Conservation (phyloP, 2,329 filamentous ascomycete species). For the Epicoccum sorghinum region DNA sequence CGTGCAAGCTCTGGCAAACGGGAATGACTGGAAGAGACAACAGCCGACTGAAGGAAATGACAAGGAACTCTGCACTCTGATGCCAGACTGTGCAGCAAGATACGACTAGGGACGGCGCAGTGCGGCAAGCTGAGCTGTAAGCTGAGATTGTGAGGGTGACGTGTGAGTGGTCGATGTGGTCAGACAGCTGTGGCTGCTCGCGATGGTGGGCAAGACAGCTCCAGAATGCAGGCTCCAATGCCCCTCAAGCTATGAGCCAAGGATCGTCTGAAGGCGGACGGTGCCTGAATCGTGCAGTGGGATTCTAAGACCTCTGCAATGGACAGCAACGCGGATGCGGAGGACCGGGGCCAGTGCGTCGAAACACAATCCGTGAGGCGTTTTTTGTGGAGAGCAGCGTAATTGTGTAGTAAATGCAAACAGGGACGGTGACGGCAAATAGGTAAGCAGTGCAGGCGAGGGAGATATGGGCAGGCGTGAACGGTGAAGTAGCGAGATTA, state of each 20-base stretch:
- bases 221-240: constrained; percentile 31
- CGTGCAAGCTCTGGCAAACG: constrained; percentile 40
- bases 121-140: constrained; percentile 33
- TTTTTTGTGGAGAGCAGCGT: constrained; percentile 22
- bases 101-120: constrained; percentile 34
- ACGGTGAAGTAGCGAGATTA: constrained; percentile 15
- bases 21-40: constrained; percentile 27
- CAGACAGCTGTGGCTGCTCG: constrained; percentile 26
- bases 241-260: constrained; percentile 26
- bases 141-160: constrained; percentile 37
- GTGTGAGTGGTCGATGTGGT: constrained; percentile 24
- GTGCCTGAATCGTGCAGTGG: constrained; percentile 31
- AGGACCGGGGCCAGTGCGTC: constrained; percentile 43
- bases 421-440: constrained; percentile 16
- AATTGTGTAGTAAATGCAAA: constrained; percentile 32
- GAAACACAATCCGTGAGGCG: constrained; percentile 44
- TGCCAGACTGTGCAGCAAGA: neutral
- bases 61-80: neutral
- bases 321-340: constrained; percentile 38
- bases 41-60: constrained; percentile 23
- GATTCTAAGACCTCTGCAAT: constrained; percentile 40
- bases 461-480: constrained; percentile 7
- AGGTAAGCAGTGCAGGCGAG: constrained; percentile 18
- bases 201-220: constrained; percentile 28
- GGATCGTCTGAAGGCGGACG: constrained; percentile 27